A percentile compares a stretch with the other conserved stretches of the same genome.
phyloP scores from a whole-genome alignment of 108 stramenopile species.

The Fragilariopsis cylindrus region DNA sequence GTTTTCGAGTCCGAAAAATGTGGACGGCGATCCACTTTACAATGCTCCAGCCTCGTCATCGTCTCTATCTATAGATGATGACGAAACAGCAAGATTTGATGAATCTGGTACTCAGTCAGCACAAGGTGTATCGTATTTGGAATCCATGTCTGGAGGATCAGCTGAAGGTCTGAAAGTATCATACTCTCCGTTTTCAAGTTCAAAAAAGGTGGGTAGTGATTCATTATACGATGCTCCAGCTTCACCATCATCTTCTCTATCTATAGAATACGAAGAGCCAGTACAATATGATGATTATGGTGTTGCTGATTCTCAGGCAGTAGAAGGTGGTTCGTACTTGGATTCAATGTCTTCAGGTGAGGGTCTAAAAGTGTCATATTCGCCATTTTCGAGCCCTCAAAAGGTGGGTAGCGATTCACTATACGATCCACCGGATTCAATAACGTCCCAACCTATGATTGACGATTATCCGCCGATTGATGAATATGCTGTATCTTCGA shows the following conservation, averaged over 20 bases:
- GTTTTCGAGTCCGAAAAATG: not conserved
- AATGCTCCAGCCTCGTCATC: not conserved
- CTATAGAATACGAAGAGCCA: not conserved
- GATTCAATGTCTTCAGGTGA: not conserved
- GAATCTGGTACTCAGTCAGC: not conserved
- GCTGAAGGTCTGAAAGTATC: not conserved
- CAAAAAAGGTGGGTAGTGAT: not conserved
- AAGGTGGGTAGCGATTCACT: not conserved
- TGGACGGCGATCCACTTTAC: not conserved
- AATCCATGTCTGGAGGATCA: constrained; percentile 8
- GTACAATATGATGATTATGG: not conserved
- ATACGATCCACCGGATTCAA: not conserved
- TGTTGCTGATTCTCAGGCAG: not conserved
- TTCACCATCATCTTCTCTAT: not conserved
- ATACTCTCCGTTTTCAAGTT: not conserved
- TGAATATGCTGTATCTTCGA: not conserved
- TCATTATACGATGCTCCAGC: not conserved
- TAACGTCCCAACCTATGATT: no score
- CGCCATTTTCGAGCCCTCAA: not conserved
- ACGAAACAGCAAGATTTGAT: not conserved
- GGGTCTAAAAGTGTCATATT: not conserved
- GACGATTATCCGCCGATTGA: not conserved
- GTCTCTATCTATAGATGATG: not conserved
- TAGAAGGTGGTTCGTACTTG: not conserved
- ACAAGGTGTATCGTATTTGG: constrained; percentile 7